Conservation (phyloP, 2,329 filamentous ascomycete genomes). For the Aspergillaceae sp. region DNA sequence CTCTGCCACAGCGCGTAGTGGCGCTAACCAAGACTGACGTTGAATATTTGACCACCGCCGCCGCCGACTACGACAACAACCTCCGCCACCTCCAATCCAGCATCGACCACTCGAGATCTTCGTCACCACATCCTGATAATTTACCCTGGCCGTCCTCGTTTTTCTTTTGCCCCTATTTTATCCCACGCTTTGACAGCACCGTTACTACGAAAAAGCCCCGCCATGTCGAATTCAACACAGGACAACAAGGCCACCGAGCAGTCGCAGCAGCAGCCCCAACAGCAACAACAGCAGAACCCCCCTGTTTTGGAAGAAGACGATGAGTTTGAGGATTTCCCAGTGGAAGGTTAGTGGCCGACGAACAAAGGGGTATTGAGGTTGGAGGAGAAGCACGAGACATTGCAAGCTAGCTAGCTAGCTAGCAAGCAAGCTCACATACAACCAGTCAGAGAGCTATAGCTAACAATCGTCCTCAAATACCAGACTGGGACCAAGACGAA, state of each 20-base stretch:
- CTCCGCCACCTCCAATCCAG: not conserved
- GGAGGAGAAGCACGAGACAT: no score
- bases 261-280: slow-evolving; percentile 42
- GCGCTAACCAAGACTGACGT: no score
- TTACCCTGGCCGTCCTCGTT: not conserved
- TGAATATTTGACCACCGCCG: no score
- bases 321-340: slow-evolving; percentile 97
- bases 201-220: slow-evolving; percentile 6
- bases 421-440: not conserved
- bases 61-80: no score
- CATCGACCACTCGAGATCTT: not conserved
- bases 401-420: not conserved
- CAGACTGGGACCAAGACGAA: slow-evolving; percentile 90
- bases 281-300: slow-evolving; percentile 44
- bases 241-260: slow-evolving; percentile 21
- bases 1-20: no score
- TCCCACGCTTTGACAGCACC: not conserved
- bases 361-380: no score
- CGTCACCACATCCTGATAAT: not conserved
- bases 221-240: slow-evolving; percentile 40
- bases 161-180: not conserved
- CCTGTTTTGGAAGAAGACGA: slow-evolving; percentile 87
- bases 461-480: not conserved
- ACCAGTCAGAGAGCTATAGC: not conserved
- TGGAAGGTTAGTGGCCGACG: slow-evolving; percentile 59